Percentiles rank a stretch among this genome's conserved stretches.
Evolutionary conservation across 1,284 basidiomycete species (phyloP).

Genomic region (Gyrodon tennesseensis): DNA sequence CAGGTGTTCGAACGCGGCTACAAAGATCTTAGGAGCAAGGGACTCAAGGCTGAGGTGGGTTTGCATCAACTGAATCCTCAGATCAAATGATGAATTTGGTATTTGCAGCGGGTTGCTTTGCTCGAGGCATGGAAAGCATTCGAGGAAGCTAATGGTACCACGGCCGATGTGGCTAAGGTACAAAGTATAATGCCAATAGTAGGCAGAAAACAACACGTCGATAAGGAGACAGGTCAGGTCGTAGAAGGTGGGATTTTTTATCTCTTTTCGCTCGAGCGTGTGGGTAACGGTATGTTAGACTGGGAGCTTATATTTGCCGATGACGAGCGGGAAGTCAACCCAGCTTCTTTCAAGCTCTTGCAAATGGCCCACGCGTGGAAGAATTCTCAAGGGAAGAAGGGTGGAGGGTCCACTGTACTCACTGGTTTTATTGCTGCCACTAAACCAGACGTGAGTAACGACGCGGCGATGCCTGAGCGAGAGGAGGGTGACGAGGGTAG

Average conservation of each 20-base stretch:
- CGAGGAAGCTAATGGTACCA: constrained; percentile 75
- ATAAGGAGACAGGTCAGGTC: constrained; percentile 79
- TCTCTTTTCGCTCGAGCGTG: constrained; percentile 10
- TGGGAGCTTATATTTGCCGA: constrained; percentile 95
- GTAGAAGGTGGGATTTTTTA: constrained; percentile 69
- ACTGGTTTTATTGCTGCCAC: constrained; percentile 52
- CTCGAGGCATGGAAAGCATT: constrained; percentile 94
- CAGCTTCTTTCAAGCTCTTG: constrained; percentile 90
- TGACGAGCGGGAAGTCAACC: constrained; percentile 90
- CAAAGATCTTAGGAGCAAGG: constrained; percentile 76
- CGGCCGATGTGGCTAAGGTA: constrained; percentile 72
- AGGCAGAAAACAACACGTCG: constrained; percentile 79
- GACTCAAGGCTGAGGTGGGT: constrained; percentile 84
- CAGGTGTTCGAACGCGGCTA: constrained; percentile 85
- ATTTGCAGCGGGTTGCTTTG: constrained; percentile 73
- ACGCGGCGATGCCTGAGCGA: constrained; percentile 30
- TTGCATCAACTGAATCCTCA: constrained; percentile 4
- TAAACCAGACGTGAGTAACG: constrained; percentile 27
- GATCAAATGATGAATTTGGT: constrained; percentile 11
- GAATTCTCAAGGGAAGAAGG: constrained; percentile 49
- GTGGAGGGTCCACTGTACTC: constrained; percentile 41
- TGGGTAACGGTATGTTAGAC: constrained; percentile 51
- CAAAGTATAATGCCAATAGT: constrained; percentile 90
- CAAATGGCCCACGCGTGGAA: constrained; percentile 94
- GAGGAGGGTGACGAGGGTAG: constrained; percentile 41